These are phyloP conservation scores for Coprinopsis strossmayeri DNA, from an alignment of 768 basidiomycete genomes.

Conservation along the genomic window DNA sequence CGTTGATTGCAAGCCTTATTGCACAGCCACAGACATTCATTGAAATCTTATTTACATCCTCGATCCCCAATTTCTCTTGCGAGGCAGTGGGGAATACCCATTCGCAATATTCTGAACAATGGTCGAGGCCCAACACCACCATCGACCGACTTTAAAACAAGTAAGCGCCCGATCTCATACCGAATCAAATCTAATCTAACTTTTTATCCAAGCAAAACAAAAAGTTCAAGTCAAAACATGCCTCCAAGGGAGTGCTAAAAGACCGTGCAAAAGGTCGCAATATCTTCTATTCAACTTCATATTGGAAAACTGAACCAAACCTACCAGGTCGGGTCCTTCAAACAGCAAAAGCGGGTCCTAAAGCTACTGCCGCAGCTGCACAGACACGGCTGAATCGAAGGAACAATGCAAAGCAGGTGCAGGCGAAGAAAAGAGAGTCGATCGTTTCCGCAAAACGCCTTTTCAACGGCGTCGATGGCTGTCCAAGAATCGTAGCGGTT, in stretches of 20 bases:
- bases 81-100: no score
- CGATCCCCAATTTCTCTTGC: no score
- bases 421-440: slow-evolving; percentile 61
- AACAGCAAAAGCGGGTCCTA: slow-evolving; percentile 45
- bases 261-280: slow-evolving; percentile 82
- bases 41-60: no score
- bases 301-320: neutral
- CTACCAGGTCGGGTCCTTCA: slow-evolving; percentile 50
- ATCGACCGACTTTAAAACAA: slow-evolving; percentile 86
- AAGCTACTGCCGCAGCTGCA: slow-evolving; percentile 45
- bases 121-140: slow-evolving; percentile 52
- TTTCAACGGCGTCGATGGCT: slow-evolving; percentile 71
- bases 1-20: neutral
- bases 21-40: neutral
- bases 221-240: slow-evolving; percentile 85
- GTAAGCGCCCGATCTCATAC: slow-evolving; percentile 23
- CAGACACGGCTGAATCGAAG: slow-evolving; percentile 75
- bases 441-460: slow-evolving; percentile 68
- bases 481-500: slow-evolving; percentile 82
- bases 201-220: slow-evolving; percentile 82
- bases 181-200: slow-evolving; percentile 3
- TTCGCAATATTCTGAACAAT: no score
- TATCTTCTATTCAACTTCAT: neutral
- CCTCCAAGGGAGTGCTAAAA: slow-evolving; percentile 78
- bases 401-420: slow-evolving; percentile 81